Conservation (phyloP, 495 filamentous ascomycete species). For the Xeromyces bisporus region DNA sequence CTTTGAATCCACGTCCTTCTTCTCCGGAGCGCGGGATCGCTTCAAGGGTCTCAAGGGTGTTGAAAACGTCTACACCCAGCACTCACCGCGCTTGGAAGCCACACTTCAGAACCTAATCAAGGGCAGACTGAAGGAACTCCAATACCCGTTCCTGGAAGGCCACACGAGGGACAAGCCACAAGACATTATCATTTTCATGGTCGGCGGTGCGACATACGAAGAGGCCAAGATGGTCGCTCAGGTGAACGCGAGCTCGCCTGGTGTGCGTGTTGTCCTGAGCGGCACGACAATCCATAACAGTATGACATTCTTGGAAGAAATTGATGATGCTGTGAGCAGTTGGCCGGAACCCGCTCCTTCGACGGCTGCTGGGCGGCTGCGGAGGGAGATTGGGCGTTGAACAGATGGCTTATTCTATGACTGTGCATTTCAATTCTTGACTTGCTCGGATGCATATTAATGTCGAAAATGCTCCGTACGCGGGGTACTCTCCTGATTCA, state of each 20-base stretch:
- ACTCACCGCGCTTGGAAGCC: conserved; percentile 72
- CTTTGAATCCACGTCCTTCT: conserved; percentile 82
- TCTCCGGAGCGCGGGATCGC: conserved; percentile 71
- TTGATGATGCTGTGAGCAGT: conserved; percentile 56
- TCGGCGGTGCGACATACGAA: conserved; percentile 88
- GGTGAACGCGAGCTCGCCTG: conserved; percentile 79
- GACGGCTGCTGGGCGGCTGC: conserved; percentile 54
- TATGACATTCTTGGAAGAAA: conserved; percentile 69
- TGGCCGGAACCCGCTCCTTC: conserved; percentile 64
- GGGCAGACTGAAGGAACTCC: conserved; percentile 62
- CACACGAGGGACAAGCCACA: conserved; percentile 86
- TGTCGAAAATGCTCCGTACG: no score
- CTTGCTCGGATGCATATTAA: no score
- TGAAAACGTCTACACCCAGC: conserved; percentile 97
- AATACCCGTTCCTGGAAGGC: conserved; percentile 86
- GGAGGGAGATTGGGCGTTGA: conserved; percentile 39
- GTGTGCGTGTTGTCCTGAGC: conserved; percentile 72
- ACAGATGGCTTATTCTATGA: no score
- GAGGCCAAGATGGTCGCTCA: conserved; percentile 88
- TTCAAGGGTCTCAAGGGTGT: conserved; percentile 94
- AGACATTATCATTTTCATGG: conserved; percentile 85
- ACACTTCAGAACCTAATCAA: conserved; percentile 88
- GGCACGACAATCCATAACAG: conserved; percentile 78
- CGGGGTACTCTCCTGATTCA: no score
- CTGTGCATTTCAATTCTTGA: no score